Base-by-base conservation (phyloP, 306 rosid species). In the Acacia confusa region DNA sequence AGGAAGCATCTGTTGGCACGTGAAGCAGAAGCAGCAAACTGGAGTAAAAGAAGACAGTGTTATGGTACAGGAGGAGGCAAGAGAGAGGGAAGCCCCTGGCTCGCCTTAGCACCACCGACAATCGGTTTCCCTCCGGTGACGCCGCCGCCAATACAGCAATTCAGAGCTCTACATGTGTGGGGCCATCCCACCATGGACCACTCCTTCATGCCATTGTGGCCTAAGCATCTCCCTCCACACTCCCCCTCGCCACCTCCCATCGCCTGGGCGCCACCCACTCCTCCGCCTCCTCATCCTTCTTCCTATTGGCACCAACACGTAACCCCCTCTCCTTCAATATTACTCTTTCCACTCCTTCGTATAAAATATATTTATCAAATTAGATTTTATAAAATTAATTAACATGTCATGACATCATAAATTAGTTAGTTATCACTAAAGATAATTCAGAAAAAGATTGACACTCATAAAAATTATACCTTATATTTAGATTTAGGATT, bases 161-260 rank as follows among this genome's bases (percentile, higher is more conserved):
- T 88, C 72, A 87, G 96, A 80, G 96, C 99, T 47, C 85, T 95
- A 58, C 99, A 95, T 76, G 99, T 95, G 22, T 95, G 99, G 99
- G 99, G 99, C 9, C 99, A 95, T 82, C 97, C 95, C 15, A 63
- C 88, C 5, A 74, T 91, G 78, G 97, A 94, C 74, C 96, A 84
- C 20, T 82, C 93, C 57, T 78, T 88, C 24, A 68, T 92, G 84
- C 91, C 88, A 47, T 82, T 87, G 81, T 93, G 97, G 94, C 94
- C 90, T 28, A 92, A 89, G 71, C 90, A 91, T 64, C 44, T 81
- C 9, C 78, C 47, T 0, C 87, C 27, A 1, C 89, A 86, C 58
- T 82, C 90, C 15, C 86, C 85, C 6, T n/a, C 86, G 24, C 88
- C 86, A 0, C 81, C 65, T 0, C 84, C 69, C 34, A 78, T 86